Conservation (phyloP, 2,329 filamentous ascomycete species). For the Lachnellula hyalina region DNA sequence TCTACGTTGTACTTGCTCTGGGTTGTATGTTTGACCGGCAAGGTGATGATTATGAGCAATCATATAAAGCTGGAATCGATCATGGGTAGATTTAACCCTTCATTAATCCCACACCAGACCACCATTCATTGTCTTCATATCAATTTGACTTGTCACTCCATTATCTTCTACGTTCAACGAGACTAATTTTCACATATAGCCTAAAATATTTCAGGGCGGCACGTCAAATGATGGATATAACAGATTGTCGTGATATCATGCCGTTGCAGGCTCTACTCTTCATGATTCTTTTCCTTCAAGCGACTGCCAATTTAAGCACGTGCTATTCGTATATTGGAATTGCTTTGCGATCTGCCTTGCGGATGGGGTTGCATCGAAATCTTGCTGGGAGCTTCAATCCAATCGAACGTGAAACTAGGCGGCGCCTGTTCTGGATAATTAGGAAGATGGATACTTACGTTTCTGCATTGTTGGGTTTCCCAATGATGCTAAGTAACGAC, state of each 20-base stretch:
- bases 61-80: slow-evolving; percentile 48
- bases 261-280: slow-evolving; percentile 73
- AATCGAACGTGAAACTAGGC: slow-evolving; percentile 58
- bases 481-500: slow-evolving; percentile 56
- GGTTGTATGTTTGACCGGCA: slow-evolving; percentile 67
- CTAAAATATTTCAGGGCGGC: slow-evolving; percentile 70
- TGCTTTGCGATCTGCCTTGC: slow-evolving; percentile 67
- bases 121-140: neutral
- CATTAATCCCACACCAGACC: neutral
- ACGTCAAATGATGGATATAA: slow-evolving; percentile 59
- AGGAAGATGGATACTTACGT: slow-evolving; percentile 68
- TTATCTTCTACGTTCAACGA: slow-evolving; percentile 1
- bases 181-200: slow-evolving; percentile 37
- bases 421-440: slow-evolving; percentile 62
- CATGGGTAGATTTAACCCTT: slow-evolving; percentile 46
- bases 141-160: neutral
- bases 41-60: slow-evolving; percentile 41
- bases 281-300: slow-evolving; percentile 76
- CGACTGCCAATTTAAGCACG: slow-evolving; percentile 70
- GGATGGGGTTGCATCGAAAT: slow-evolving; percentile 72
- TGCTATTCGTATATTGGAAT: slow-evolving; percentile 80
- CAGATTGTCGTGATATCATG: slow-evolving; percentile 66
- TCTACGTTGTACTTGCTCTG: slow-evolving; percentile 66
- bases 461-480: slow-evolving; percentile 61
- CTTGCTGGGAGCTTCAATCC: slow-evolving; percentile 57